Evolutionary conservation across 345 rosid genomes (phyloP).

Genomic region (Salix exigua): DNA sequence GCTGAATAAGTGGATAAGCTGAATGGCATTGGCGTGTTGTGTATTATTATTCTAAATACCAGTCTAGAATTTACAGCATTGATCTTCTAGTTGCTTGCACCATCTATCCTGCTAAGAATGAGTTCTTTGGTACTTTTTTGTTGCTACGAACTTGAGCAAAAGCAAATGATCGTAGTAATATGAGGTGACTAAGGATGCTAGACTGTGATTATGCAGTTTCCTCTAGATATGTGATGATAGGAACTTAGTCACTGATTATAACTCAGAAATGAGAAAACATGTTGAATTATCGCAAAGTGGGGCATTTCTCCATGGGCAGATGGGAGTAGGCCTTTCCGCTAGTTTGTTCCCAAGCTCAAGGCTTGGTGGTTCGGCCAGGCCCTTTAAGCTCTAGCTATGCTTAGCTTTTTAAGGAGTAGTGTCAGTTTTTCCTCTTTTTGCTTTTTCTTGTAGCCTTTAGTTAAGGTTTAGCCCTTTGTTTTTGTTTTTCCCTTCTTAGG

Average conservation of each 20-base stretch:
- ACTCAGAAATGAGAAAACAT: neutral
- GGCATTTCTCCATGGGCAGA: too few relatives aligned
- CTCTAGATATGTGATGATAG: neutral
- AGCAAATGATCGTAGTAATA: neutral
- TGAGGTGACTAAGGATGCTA: neutral
- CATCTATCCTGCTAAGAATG: neutral
- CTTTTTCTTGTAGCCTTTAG: too few relatives aligned
- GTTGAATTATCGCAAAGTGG: too few relatives aligned
- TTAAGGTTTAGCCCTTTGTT: too few relatives aligned
- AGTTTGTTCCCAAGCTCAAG: too few relatives aligned
- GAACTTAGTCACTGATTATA: neutral
- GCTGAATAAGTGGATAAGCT: neutral
- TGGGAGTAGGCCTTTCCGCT: too few relatives aligned
- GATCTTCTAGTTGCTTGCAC: conserved; percentile 4
- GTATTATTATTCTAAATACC: neutral
- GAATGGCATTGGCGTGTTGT: neutral
- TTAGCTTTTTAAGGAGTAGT: too few relatives aligned
- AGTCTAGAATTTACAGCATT: neutral
- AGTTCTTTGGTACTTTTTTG: neutral
- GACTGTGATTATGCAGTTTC: neutral
- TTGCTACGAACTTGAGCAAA: neutral
- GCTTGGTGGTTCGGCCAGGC: too few relatives aligned
- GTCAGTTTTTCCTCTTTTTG: too few relatives aligned
- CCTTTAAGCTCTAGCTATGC: too few relatives aligned
- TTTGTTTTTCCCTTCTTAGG: too few relatives aligned